These are phyloP conservation scores for Senna siamea DNA, from an alignment of 306 rosid genomes.

Conservation along the genomic window DNA sequence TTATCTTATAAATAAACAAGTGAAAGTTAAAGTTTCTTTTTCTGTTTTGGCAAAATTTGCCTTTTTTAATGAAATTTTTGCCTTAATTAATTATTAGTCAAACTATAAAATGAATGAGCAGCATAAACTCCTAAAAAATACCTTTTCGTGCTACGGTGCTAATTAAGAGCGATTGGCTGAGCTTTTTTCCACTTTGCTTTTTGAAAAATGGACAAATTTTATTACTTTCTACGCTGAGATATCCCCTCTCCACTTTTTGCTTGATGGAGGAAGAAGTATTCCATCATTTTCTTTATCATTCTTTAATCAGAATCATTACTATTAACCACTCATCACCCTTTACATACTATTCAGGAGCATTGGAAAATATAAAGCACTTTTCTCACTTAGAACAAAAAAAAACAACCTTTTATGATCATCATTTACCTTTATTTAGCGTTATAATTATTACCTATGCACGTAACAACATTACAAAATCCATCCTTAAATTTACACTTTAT, in stretches of 20 bases:
- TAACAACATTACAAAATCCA: no score
- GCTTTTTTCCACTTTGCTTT: background rate
- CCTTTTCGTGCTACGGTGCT: background rate
- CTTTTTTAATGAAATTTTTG: background rate
- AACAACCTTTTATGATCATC: background rate
- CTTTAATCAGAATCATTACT: constrained; percentile 28
- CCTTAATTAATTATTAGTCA: background rate
- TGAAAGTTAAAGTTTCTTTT: no score
- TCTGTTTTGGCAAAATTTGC: background rate
- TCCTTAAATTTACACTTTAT: no score
- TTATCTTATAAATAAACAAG: no score
- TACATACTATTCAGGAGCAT: background rate
- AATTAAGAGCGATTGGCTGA: background rate
- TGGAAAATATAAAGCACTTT: background rate
- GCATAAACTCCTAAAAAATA: background rate
- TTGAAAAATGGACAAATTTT: background rate
- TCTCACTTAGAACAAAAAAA: background rate
- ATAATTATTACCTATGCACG: background rate
- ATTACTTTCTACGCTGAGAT: background rate
- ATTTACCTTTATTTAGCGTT: background rate
- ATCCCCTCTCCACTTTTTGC: background rate
- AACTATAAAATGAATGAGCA: background rate
- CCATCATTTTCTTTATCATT: background rate
- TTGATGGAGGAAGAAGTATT: constrained; percentile 20
- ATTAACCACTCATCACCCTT: constrained; percentile 6